These are phyloP conservation scores for Stevia rebaudiana DNA, from an alignment of 140 eudicot species.

Conservation along the genomic window DNA sequence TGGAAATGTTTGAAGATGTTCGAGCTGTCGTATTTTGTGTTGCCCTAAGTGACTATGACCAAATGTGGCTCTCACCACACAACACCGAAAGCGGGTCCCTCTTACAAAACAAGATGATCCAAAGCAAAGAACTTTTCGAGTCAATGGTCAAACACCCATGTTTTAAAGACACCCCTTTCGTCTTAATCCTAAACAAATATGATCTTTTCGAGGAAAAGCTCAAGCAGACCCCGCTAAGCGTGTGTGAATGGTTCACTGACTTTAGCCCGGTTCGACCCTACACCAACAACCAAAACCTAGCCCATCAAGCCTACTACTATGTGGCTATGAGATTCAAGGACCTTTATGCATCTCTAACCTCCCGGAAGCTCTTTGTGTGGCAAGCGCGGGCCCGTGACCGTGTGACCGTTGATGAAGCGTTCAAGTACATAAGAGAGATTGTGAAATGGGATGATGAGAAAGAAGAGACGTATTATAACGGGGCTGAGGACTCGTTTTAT, in stretches of 20 bases:
- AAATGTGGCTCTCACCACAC: slow-evolving; percentile 58
- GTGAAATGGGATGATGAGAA: slow-evolving; percentile 96
- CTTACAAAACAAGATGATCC: slow-evolving; percentile 80
- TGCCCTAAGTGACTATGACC: slow-evolving; percentile 80
- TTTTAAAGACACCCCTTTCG: slow-evolving; percentile 89
- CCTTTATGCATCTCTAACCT: slow-evolving; percentile 63
- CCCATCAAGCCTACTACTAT: slow-evolving; percentile 87
- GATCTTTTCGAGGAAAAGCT: slow-evolving; percentile 89
- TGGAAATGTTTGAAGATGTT: slow-evolving; percentile 98
- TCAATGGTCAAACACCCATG: slow-evolving; percentile 82
- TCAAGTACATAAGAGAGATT: slow-evolving; percentile 81
- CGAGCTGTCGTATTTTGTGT: slow-evolving; percentile 89
- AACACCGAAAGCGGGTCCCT: slow-evolving; percentile 42
- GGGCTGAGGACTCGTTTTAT: slow-evolving; percentile 79
- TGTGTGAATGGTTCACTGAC: slow-evolving; percentile 84
- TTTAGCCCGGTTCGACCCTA: slow-evolving; percentile 79
- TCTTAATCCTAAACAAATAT: slow-evolving; percentile 73
- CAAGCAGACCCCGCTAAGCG: slow-evolving; percentile 45
- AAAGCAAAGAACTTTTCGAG: slow-evolving; percentile 87
- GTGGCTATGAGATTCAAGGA: slow-evolving; percentile 95
- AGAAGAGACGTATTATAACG: slow-evolving; percentile 49
- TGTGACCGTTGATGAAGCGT: slow-evolving; percentile 79
- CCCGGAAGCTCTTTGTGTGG: slow-evolving; percentile 84
- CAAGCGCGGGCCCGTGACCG: slow-evolving; percentile 88
- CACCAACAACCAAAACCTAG: slow-evolving; percentile 72